Percentiles rank a stretch among this genome's conserved stretches.
These are phyloP conservation scores for Cladosporium sp. DNA, from an alignment of 2,329 filamentous ascomycete species.

Conservation along the genomic window DNA sequence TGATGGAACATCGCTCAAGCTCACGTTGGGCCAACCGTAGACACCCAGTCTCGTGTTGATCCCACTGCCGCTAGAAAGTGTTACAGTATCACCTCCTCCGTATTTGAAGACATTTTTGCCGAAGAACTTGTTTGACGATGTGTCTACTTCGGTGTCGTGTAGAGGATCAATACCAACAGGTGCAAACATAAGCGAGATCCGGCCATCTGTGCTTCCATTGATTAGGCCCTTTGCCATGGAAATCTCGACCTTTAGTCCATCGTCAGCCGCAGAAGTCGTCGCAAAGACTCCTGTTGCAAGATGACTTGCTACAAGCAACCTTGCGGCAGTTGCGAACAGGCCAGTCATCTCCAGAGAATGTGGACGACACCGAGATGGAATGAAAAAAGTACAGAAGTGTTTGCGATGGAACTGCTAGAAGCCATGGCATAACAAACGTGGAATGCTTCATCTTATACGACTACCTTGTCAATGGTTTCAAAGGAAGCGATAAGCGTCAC, in stretches of 20 bases:
- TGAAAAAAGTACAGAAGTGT: too few species aligned
- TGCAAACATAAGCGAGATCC: conserved; percentile 32
- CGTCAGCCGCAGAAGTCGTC: background rate
- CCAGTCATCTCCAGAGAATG: background rate
- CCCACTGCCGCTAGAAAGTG: conserved; percentile 29
- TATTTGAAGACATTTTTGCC: conserved; percentile 35
- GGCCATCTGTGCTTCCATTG: conserved; percentile 28
- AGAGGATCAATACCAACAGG: conserved; percentile 33
- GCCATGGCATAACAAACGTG: too few species aligned
- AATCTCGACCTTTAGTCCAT: conserved; percentile 23
- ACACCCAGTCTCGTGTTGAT: conserved; percentile 26
- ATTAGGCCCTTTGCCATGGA: conserved; percentile 29
- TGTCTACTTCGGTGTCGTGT: conserved; percentile 34
- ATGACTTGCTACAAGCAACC: background rate
- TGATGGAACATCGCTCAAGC: conserved; percentile 27
- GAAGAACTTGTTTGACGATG: conserved; percentile 34
- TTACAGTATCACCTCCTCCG: conserved; percentile 18
- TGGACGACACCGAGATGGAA: too few species aligned
- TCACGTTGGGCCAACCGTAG: conserved; percentile 33
- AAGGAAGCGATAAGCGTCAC: background rate
- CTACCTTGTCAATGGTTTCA: background rate
- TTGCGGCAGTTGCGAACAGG: background rate
- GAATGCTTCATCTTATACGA: background rate
- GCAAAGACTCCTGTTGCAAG: background rate
- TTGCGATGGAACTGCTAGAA: too few species aligned